Conservation (phyloP, 2,329 filamentous ascomycete genomes). For the Alternaria sp. region DNA sequence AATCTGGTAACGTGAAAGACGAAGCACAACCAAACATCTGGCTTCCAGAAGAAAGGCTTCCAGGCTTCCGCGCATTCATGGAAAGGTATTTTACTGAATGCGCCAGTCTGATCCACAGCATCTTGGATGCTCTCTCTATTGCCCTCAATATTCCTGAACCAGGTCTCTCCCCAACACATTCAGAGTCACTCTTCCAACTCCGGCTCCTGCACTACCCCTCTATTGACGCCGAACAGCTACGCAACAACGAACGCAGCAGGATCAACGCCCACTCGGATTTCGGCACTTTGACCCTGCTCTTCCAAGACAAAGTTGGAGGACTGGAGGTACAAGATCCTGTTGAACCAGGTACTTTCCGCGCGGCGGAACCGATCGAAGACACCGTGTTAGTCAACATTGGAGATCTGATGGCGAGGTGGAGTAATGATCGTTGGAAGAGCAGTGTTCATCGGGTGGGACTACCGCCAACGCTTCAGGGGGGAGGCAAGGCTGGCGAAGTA, state of each 20-base stretch:
- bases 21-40: too few species aligned
- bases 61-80: slow-evolving; percentile 48
- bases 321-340: slow-evolving; percentile 49
- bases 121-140: slow-evolving; percentile 41
- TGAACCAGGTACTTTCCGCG: slow-evolving; percentile 36
- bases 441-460: slow-evolving; percentile 53
- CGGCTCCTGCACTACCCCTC: too few species aligned
- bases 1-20: too few species aligned
- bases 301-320: slow-evolving; percentile 54
- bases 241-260: slow-evolving; percentile 31
- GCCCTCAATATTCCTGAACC: slow-evolving; percentile 18
- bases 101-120: slow-evolving; percentile 29
- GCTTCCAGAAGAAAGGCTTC: slow-evolving; percentile 9
- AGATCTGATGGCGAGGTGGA: slow-evolving; percentile 54
- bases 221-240: slow-evolving; percentile 38
- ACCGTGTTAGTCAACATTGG: slow-evolving; percentile 53
- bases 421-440: slow-evolving; percentile 47
- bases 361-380: slow-evolving; percentile 41
- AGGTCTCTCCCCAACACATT: too few species aligned
- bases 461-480: slow-evolving; percentile 22
- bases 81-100: slow-evolving; percentile 39
- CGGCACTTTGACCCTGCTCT: slow-evolving; percentile 54
- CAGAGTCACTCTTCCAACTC: too few species aligned
- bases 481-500: slow-evolving; percentile 17
- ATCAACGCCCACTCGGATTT: slow-evolving; percentile 57